Base-by-base conservation (phyloP, 345 rosid species). In the Luvunga scandens region DNA sequence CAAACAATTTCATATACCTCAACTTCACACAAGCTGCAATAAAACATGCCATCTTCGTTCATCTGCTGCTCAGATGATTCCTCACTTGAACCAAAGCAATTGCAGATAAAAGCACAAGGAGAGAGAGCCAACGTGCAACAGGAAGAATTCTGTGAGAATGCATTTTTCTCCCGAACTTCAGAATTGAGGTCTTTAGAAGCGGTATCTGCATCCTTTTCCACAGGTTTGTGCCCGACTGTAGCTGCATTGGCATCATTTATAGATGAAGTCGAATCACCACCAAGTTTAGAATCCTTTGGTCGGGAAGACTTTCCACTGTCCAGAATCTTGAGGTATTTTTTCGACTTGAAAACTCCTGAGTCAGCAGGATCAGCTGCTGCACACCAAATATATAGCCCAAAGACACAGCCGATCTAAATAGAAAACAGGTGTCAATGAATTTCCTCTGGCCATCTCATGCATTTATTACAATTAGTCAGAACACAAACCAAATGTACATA, bases 11-110 rank as follows among this genome's bases (percentile, higher is more conserved):
- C 42, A 82, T 84, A 5, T 75, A 96, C 99, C 99, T 96, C 98
- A 56, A 92, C 97, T 88, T 94, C 98, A 83, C 99, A 96, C 81
- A 96, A 90, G 81, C 97, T 94, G 85, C 98, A 96, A 80, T 89
- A 96, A 86, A 91, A 96, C 99, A 94, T 91, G 80, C 98, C 99
- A 81, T 96, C 99, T 86, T 96, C 98, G 25, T 94, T 94, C 79
- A 77, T 84, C 60, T 89, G 90, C 67, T 83, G 96, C 81, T 91
- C 92, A 42, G 93, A 86, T 83, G 92, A 86, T 81, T 92, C 89
- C 42, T 88, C 88, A 10, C 84, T 80, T 25, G 90, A 83, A 81
- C 83, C 66, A 81, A 84, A 90, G 80, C 86, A 83, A 66, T 86
- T 83, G 88, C 95, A 89, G 61, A 90, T 60, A 69, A 84, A 83